Evolutionary conservation across 148 eudicot species (phyloP).

Genomic region (Pouteria glomerata): DNA sequence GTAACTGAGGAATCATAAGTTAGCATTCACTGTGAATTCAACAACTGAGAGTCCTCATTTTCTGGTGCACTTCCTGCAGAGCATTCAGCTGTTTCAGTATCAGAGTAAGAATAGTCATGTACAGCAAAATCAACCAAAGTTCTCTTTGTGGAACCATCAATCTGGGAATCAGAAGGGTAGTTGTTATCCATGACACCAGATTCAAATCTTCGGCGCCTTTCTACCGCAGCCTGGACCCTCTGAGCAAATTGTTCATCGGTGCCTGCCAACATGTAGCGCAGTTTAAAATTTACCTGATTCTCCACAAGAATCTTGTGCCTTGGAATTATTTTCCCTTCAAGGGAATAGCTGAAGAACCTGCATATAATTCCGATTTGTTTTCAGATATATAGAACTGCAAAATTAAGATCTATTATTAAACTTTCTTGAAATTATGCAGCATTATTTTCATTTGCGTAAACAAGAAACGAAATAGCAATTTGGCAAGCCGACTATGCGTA

Average conservation of each 20-base stretch:
- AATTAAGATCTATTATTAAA: too few species aligned
- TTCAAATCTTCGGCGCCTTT: constrained; percentile 67
- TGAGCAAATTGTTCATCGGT: constrained; percentile 53
- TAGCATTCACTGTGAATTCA: background rate
- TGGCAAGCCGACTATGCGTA: background rate
- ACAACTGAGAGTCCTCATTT: background rate
- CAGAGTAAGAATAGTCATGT: background rate
- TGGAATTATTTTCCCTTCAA: constrained; percentile 73
- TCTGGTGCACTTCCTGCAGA: background rate
- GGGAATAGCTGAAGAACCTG: constrained; percentile 96
- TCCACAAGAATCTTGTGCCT: constrained; percentile 80
- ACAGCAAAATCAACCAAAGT: background rate
- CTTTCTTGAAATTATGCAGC: too few species aligned
- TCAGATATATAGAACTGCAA: background rate
- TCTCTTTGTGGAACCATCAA: constrained; percentile 4
- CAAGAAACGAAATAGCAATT: background rate
- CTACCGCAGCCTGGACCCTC: constrained; percentile 61
- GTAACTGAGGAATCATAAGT: background rate
- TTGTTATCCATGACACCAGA: constrained; percentile 28
- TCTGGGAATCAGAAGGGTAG: constrained; percentile 13
- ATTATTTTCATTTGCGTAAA: background rate
- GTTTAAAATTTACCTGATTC: constrained; percentile 76
- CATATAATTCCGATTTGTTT: background rate
- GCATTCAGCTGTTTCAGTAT: background rate
- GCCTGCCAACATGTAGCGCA: constrained; percentile 81